phyloP scores from a whole-genome alignment of 805 yeast genomes.

The Wickerhamomyces mucosus region DNA sequence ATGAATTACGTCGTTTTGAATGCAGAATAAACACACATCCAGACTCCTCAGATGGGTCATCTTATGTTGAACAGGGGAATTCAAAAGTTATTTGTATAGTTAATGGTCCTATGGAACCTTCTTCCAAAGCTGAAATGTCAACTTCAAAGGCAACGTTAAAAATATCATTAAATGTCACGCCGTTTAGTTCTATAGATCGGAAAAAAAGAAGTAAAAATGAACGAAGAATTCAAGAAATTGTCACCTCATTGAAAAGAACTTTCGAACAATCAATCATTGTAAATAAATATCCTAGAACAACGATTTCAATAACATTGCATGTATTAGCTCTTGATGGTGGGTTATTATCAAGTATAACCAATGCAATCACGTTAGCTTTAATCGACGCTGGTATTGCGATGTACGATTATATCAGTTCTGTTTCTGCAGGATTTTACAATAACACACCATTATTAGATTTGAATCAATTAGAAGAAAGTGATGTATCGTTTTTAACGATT shows the following conservation, averaged over 20 bases:
- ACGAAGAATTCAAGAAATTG: slow-evolving; percentile 57
- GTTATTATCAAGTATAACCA: slow-evolving; percentile 64
- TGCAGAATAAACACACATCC: slow-evolving; percentile 86
- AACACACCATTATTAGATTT: slow-evolving; percentile 74
- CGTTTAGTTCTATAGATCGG: slow-evolving; percentile 72
- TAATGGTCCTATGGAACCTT: slow-evolving; percentile 86
- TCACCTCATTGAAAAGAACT: slow-evolving; percentile 57
- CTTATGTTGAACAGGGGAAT: slow-evolving; percentile 87
- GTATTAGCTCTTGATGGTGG: slow-evolving; percentile 91
- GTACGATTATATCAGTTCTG: slow-evolving; percentile 81
- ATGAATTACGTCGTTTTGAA: slow-evolving; percentile 76
- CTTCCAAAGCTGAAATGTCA: slow-evolving; percentile 39
- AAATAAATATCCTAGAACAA: slow-evolving; percentile 73
- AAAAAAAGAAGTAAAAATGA: slow-evolving; percentile 63
- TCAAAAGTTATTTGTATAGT: slow-evolving; percentile 81
- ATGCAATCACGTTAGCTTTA: slow-evolving; percentile 81
- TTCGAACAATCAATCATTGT: slow-evolving; percentile 66
- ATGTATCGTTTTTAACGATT: slow-evolving; percentile 69
- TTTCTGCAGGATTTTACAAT: slow-evolving; percentile 73
- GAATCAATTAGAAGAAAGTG: slow-evolving; percentile 74
- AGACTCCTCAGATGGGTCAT: slow-evolving; percentile 81
- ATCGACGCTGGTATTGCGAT: slow-evolving; percentile 94
- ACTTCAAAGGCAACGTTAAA: slow-evolving; percentile 46
- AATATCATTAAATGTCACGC: slow-evolving; percentile 63
- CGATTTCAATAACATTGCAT: slow-evolving; percentile 64